Evolutionary conservation across 208 protist genomes (phyloP).

Genomic region (Trypanosoma melophagium): DNA sequence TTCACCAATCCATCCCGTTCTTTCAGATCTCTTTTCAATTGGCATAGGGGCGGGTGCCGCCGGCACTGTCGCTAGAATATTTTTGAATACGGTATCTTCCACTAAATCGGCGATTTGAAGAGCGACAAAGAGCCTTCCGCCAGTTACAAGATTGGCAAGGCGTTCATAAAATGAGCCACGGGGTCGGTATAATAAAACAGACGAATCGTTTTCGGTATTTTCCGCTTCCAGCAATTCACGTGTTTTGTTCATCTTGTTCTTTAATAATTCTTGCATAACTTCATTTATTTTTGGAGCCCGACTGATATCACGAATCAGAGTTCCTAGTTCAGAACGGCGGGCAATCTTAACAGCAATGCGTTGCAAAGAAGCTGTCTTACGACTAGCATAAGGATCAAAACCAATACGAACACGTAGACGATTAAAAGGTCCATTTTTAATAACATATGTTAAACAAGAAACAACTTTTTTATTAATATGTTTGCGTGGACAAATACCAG

Average conservation of each 20-base stretch:
- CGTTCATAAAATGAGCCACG: constrained; percentile 14
- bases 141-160: constrained; percentile 20
- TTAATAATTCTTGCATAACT: constrained; percentile 40
- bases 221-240: background rate
- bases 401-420: constrained; percentile 72
- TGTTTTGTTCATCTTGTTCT: constrained; percentile 6
- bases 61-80: constrained; percentile 27
- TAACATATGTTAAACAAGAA: constrained; percentile 63
- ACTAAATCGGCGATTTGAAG: constrained; percentile 51
- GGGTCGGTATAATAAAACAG: constrained; percentile 5
- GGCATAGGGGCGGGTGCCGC: constrained; percentile 20
- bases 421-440: constrained; percentile 76
- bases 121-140: constrained; percentile 21
- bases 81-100: constrained; percentile 41
- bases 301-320: constrained; percentile 62
- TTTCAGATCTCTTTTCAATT: constrained; percentile 24
- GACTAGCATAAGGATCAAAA: constrained; percentile 72
- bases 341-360: constrained; percentile 48
- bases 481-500: constrained; percentile 60
- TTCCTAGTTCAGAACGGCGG: constrained; percentile 61
- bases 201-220: background rate
- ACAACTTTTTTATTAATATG: constrained; percentile 70
- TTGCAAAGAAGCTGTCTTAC: constrained; percentile 37
- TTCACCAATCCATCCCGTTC: constrained; percentile 52
- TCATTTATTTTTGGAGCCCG: constrained; percentile 53